These are phyloP conservation scores for Vigna trinervia DNA, from an alignment of 306 rosid species.

Conservation along the genomic window DNA sequence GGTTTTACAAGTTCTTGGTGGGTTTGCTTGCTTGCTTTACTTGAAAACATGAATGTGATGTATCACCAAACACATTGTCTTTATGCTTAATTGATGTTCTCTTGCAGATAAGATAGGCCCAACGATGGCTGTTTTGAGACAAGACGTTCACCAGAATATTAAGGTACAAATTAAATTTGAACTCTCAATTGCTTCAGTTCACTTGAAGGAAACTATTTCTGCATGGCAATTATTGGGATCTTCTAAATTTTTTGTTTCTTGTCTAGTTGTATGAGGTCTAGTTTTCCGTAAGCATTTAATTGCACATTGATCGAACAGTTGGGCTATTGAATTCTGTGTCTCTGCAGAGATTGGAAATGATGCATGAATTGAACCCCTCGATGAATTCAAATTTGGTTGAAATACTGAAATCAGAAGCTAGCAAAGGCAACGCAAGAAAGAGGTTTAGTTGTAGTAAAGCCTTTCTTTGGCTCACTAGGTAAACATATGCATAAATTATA, in stretches of 20 bases:
- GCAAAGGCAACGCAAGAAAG: constrained; percentile 62
- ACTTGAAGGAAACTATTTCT: neutral
- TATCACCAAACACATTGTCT: constrained; percentile 32
- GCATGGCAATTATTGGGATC: constrained; percentile 7
- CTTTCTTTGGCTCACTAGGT: constrained; percentile 92
- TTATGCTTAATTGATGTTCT: constrained; percentile 28
- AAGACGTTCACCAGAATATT: constrained; percentile 83
- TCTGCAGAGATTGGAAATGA: constrained; percentile 74
- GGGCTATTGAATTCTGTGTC: constrained; percentile 17
- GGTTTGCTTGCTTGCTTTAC: constrained; percentile 37
- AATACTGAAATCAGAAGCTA: constrained; percentile 72
- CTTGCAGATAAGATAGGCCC: constrained; percentile 96
- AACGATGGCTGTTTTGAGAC: constrained; percentile 87
- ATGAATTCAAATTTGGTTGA: constrained; percentile 75
- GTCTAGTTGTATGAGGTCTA: neutral
- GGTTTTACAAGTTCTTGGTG: constrained; percentile 89
- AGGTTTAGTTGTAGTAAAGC: constrained; percentile 71
- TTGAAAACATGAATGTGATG: constrained; percentile 40
- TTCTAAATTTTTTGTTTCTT: constrained; percentile 13
- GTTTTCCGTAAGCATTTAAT: constrained; percentile 5
- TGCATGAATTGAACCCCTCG: constrained; percentile 63
- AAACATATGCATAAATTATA: constrained; percentile 8
- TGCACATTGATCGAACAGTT: constrained; percentile 27
- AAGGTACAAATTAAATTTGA: constrained; percentile 53
- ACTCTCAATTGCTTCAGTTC: constrained; percentile 11